Evolutionary conservation across 2,329 filamentous ascomycete species (phyloP).

Genomic region (Septoria linicola): DNA sequence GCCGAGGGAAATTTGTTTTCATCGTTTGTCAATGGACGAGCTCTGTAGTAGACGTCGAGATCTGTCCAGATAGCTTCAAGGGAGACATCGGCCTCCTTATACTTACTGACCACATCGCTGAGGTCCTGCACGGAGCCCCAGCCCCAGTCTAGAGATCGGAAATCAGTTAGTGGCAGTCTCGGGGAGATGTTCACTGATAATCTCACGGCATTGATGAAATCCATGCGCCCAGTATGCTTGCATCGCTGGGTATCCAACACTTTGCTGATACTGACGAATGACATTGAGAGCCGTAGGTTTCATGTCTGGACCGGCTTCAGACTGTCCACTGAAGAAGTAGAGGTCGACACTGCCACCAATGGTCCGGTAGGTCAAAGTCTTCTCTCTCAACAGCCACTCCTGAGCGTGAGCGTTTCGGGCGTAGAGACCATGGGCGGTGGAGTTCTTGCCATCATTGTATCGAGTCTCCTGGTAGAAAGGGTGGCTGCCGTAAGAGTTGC

Average conservation of each 20-base stretch:
- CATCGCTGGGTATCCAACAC: constrained; percentile 68
- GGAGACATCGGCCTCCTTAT: constrained; percentile 53
- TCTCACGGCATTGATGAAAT: constrained; percentile 79
- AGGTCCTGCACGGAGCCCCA: constrained; percentile 69
- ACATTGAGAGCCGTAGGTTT: constrained; percentile 30
- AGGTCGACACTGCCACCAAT: constrained; percentile 57
- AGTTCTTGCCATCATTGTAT: constrained; percentile 24
- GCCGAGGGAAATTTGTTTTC: constrained; percentile 36
- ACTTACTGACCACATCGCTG: constrained; percentile 55
- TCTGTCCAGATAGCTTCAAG: constrained; percentile 41
- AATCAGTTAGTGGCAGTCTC: no score
- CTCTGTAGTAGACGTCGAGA: constrained; percentile 33
- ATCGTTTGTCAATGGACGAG: constrained; percentile 4
- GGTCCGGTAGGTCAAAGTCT: constrained; percentile 34
- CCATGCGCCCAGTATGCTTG: constrained; percentile 80
- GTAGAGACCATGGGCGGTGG: constrained; percentile 36
- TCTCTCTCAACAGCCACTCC: constrained; percentile 34
- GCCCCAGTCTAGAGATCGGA: no score
- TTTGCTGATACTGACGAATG: constrained; percentile 39
- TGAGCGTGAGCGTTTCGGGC: constrained; percentile 37
- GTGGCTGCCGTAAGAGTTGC: constrained; percentile 35
- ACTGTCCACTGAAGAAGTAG: constrained; percentile 68
- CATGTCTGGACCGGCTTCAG: constrained; percentile 30
- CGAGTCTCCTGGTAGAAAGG: constrained; percentile 38
- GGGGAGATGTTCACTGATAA: no score